phyloP scores from a whole-genome alignment of 306 rosid species.

The Hippophae rhamnoides region DNA sequence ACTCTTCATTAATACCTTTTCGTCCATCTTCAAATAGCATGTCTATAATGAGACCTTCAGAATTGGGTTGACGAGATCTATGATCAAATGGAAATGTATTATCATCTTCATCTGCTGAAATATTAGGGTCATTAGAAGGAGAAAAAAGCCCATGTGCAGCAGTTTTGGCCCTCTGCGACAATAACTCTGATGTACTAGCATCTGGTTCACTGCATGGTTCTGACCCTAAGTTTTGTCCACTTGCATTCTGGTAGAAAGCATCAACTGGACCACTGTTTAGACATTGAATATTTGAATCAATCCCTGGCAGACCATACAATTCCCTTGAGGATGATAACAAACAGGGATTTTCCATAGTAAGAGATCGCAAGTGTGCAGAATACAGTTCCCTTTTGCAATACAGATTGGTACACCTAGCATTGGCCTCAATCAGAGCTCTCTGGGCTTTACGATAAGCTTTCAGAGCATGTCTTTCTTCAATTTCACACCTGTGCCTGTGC shows the following conservation, averaged over 20 bases:
- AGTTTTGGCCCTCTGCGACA: constrained; percentile 43
- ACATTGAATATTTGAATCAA: constrained; percentile 42
- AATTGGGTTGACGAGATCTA: constrained; percentile 32
- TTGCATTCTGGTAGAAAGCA: constrained; percentile 25
- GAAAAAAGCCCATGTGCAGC: constrained; percentile 45
- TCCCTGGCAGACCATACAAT: constrained; percentile 34
- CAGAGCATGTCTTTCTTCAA: constrained; percentile 83
- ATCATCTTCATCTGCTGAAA: constrained; percentile 66
- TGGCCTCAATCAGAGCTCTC: constrained; percentile 73
- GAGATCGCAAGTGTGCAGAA: constrained; percentile 55
- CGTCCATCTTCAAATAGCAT: constrained; percentile 23
- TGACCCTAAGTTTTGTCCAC: constrained; percentile 46
- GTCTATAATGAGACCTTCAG: constrained; percentile 21
- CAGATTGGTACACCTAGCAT: constrained; percentile 63
- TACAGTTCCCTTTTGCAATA: constrained; percentile 66
- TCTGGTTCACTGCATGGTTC: constrained; percentile 68
- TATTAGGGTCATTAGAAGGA: constrained; percentile 51
- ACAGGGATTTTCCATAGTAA: constrained; percentile 48
- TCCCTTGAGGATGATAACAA: constrained; percentile 49
- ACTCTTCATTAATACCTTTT: constrained; percentile 26
- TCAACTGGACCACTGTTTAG: constrained; percentile 29
- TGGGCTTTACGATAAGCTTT: constrained; percentile 80
- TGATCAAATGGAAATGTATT: constrained; percentile 46
- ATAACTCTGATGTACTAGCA: constrained; percentile 69
- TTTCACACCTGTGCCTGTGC: constrained; percentile 66